phyloP scores from a whole-genome alignment of 495 filamentous ascomycete species.

The Bacidia gigantensis region DNA sequence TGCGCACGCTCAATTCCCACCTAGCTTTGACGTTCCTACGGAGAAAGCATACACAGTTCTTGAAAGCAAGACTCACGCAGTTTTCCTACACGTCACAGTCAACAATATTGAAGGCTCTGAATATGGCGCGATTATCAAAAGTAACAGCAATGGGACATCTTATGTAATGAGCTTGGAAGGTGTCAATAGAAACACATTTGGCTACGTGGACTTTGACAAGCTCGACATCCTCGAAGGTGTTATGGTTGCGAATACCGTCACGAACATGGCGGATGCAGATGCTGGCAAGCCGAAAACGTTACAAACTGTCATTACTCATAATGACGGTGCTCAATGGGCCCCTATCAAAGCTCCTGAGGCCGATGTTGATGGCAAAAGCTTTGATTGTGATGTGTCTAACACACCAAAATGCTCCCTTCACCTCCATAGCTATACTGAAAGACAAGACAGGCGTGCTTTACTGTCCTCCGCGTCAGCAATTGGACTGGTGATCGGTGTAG shows the following conservation, averaged over 20 bases:
- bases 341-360: slow-evolving; percentile 51
- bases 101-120: slow-evolving; percentile 42
- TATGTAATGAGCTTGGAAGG: slow-evolving; percentile 68
- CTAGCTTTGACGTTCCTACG: slow-evolving; percentile 60
- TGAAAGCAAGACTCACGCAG: slow-evolving; percentile 78
- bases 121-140: slow-evolving; percentile 86
- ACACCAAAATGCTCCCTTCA: slow-evolving; percentile 68
- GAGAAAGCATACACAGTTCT: slow-evolving; percentile 82
- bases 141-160: slow-evolving; percentile 92
- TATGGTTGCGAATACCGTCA: slow-evolving; percentile 69
- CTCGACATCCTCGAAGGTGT: slow-evolving; percentile 85
- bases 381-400: slow-evolving; percentile 45
- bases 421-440: slow-evolving; percentile 89
- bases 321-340: slow-evolving; percentile 80
- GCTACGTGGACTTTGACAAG: slow-evolving; percentile 93
- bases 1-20: slow-evolving; percentile 72
- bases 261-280: slow-evolving; percentile 49
- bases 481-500: slow-evolving; percentile 79
- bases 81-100: slow-evolving; percentile 83
- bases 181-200: slow-evolving; percentile 60
- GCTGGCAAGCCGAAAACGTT: slow-evolving; percentile 61
- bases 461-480: slow-evolving; percentile 81
- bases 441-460: slow-evolving; percentile 60
- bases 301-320: slow-evolving; percentile 84
- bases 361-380: slow-evolving; percentile 56